Conservation (phyloP, 2,329 filamentous ascomycete genomes). For the Sporothrix protearum region DNA sequence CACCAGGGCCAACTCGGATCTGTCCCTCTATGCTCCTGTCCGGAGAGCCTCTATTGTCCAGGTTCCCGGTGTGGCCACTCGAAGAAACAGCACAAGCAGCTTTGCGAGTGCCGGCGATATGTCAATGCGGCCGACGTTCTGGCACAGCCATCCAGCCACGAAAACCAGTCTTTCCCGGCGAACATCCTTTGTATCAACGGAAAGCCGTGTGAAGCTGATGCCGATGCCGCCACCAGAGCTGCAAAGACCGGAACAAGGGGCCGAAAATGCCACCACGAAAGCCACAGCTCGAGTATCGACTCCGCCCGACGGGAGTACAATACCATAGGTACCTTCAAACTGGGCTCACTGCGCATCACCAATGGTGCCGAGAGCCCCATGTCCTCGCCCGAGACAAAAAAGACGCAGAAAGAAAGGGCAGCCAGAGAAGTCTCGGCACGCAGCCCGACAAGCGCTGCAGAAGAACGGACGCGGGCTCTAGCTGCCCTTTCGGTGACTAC, state of each 20-base stretch:
- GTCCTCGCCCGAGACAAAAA: conserved; percentile 23
- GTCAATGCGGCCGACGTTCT: conserved; percentile 36
- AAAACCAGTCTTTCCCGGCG: conserved; percentile 40
- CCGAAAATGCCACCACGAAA: conserved; percentile 21
- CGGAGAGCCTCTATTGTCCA: conserved; percentile 48
- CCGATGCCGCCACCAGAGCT: conserved; percentile 36
- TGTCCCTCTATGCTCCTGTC: conserved; percentile 47
- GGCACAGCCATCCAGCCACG: conserved; percentile 40
- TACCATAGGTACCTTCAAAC: conserved; percentile 59
- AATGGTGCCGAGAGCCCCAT: conserved; percentile 55
- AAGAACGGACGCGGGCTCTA: conserved; percentile 17
- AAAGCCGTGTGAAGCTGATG: conserved; percentile 36
- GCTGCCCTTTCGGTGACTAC: conserved; percentile 21
- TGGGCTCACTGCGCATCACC: conserved; percentile 59
- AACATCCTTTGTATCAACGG: conserved; percentile 41
- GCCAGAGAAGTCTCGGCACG: not conserved
- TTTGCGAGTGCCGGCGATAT: conserved; percentile 23
- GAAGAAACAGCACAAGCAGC: conserved; percentile 33
- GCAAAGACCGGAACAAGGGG: conserved; percentile 23
- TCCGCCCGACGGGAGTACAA: conserved; percentile 56
- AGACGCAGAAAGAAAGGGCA: not conserved
- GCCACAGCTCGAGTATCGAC: conserved; percentile 42
- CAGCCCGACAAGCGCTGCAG: conserved; percentile 3
- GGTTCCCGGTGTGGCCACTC: conserved; percentile 50
- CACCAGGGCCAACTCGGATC: conserved; percentile 45